Conservation (phyloP, 805 yeast species). For the Kurtzmaniella cleridarum region DNA sequence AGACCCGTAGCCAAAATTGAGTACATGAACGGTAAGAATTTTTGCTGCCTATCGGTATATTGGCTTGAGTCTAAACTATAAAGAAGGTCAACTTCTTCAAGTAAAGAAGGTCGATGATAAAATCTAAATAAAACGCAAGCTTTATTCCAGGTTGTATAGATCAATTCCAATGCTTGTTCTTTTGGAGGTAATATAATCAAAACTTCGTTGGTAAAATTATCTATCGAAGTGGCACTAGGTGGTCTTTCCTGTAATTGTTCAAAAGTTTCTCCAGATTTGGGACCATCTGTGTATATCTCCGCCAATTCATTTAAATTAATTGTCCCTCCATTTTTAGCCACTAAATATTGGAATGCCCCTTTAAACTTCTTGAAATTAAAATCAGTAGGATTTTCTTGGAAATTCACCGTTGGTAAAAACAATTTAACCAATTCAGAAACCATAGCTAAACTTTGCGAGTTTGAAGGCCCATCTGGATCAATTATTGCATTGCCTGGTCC, state of each 20-base stretch:
- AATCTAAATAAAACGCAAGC: constrained; percentile 84
- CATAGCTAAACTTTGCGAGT: too few relatives aligned
- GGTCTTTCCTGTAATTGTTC: constrained; percentile 19
- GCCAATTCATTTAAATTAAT: constrained; percentile 20
- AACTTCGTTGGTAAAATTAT: constrained; percentile 39
- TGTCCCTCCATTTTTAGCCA: constrained; percentile 12
- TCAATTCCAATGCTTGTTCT: constrained; percentile 62
- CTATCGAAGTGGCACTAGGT: constrained; percentile 1
- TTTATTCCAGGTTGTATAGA: constrained; percentile 75
- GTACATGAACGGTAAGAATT: constrained; percentile 74
- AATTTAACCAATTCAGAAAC: constrained; percentile 16
- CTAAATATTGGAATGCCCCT: constrained; percentile 16
- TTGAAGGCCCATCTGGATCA: too few relatives aligned
- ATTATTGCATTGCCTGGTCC: too few relatives aligned
- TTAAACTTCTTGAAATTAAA: constrained; percentile 33
- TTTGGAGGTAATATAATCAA: constrained; percentile 71
- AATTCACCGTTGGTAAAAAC: constrained; percentile 29
- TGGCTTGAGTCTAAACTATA: constrained; percentile 71
- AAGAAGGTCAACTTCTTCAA: constrained; percentile 66
- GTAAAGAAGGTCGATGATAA: constrained; percentile 78
- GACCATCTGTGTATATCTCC: constrained; percentile 22
- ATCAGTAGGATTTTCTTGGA: constrained; percentile 23
- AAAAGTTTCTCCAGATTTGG: constrained; percentile 15
- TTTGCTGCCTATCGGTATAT: constrained; percentile 67
- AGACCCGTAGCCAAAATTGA: constrained; percentile 89